Percentiles rank a stretch among this genome's conserved stretches.
Evolutionary conservation across 148 eudicot species (phyloP).

Genomic region (Amaranthus hypochondriacus): DNA sequence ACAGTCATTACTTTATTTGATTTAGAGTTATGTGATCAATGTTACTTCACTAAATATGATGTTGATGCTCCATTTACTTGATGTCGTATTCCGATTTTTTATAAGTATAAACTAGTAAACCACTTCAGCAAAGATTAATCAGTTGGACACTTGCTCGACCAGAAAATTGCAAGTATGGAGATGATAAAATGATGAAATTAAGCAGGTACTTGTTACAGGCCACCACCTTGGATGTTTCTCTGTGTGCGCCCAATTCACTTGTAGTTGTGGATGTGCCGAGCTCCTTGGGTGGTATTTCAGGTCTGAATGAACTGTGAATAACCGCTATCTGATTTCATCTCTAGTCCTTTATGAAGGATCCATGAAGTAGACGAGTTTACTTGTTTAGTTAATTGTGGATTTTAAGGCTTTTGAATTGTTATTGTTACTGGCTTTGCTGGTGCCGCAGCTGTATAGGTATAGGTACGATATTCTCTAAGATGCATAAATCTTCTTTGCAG

Average conservation of each 20-base stretch:
- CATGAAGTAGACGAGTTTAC: background rate
- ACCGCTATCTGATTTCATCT: constrained; percentile 32
- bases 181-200: constrained; percentile 30
- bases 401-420: too few relatives aligned
- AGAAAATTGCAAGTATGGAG: constrained; percentile 16
- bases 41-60: background rate
- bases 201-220: constrained; percentile 41
- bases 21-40: background rate
- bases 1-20: background rate
- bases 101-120: background rate
- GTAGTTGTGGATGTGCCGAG: constrained; percentile 41
- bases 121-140: background rate
- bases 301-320: constrained; percentile 29
- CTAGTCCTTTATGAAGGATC: constrained; percentile 12
- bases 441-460: too few relatives aligned
- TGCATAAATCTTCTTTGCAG: too few relatives aligned
- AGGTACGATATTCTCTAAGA: too few relatives aligned
- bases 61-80: background rate
- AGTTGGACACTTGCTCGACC: background rate
- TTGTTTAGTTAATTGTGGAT: background rate
- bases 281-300: constrained; percentile 20
- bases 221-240: constrained; percentile 28
- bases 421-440: too few relatives aligned
- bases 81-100: background rate
- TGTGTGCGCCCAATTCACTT: constrained; percentile 32